phyloP scores from a whole-genome alignment of 225 moss, liverwort and hornwort species.

The Bryum argenteum region DNA sequence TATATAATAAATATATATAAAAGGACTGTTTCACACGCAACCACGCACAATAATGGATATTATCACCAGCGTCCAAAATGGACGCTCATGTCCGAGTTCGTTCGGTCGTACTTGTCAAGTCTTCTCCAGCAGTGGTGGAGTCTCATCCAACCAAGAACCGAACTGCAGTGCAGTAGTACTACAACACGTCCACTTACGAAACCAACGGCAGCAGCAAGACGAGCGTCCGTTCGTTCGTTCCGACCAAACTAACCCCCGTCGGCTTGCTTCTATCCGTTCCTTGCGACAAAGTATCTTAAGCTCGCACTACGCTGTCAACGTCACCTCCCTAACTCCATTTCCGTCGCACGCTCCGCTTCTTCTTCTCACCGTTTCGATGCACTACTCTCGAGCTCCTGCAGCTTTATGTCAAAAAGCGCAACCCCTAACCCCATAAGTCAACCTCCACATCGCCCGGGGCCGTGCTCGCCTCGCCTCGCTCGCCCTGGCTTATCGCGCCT shows the following conservation, averaged over 20 bases:
- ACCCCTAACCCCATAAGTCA: constrained; percentile 61
- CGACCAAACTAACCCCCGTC: background rate
- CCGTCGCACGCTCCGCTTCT: background rate
- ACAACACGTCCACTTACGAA: constrained; percentile 1
- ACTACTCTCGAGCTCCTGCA: constrained; percentile 38
- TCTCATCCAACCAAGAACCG: constrained; percentile 47
- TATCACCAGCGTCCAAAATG: constrained; percentile 25
- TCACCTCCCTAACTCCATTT: constrained; percentile 28
- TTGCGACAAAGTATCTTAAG: background rate
- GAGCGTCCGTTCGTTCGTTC: no score
- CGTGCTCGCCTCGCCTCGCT: background rate
- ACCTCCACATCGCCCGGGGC: constrained; percentile 38
- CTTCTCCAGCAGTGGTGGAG: constrained; percentile 27
- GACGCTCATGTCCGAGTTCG: constrained; percentile 24
- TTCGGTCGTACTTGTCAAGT: constrained; percentile 30
- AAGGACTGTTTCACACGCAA: constrained; percentile 11
- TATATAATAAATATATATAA: background rate
- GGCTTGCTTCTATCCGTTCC: constrained; percentile 13
- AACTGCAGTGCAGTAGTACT: constrained; percentile 26
- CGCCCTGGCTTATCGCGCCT: background rate
- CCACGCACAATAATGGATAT: constrained; percentile 18
- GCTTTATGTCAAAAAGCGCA: constrained; percentile 44
- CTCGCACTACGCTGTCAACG: constrained; percentile 18
- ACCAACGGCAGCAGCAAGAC: constrained; percentile 13
- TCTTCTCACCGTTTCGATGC: constrained; percentile 35